A percentile compares a stretch with the other conserved stretches of the same genome.
phyloP scores from a whole-genome alignment of 495 filamentous ascomycete species.

The Cercophora sp. region DNA sequence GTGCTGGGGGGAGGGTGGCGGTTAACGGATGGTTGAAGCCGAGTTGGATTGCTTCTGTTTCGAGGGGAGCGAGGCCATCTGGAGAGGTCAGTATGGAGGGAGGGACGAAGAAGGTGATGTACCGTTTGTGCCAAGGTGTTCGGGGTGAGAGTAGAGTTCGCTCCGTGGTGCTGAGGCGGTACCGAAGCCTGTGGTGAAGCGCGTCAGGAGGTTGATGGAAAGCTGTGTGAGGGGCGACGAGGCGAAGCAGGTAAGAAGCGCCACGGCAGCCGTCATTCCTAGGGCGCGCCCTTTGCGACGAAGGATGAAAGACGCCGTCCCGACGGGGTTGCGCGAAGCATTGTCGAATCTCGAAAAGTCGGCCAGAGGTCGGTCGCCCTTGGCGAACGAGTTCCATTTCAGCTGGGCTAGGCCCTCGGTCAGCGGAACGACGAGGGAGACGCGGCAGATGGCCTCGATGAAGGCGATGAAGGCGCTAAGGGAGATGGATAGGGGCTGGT shows the following conservation, averaged over 20 bases:
- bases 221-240: slow-evolving; percentile 46
- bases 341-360: slow-evolving; percentile 44
- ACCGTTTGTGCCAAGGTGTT: too few relatives aligned
- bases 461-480: slow-evolving; percentile 47
- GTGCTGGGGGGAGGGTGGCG: slow-evolving; percentile 11
- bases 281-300: slow-evolving; percentile 31
- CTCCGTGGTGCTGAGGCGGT: slow-evolving; percentile 15
- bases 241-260: slow-evolving; percentile 36
- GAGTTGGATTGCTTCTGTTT: slow-evolving; percentile 38
- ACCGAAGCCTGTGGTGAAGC: slow-evolving; percentile 8
- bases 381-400: slow-evolving; percentile 48
- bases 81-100: too few relatives aligned
- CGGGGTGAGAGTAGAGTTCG: slow-evolving; percentile 20
- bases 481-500: slow-evolving; percentile 44
- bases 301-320: slow-evolving; percentile 32
- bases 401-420: slow-evolving; percentile 41
- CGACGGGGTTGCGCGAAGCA: slow-evolving; percentile 38
- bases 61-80: slow-evolving; percentile 25
- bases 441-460: slow-evolving; percentile 40
- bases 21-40: slow-evolving; percentile 35
- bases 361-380: slow-evolving; percentile 33
- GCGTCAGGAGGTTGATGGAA: slow-evolving; percentile 33
- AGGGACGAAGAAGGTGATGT: too few relatives aligned
- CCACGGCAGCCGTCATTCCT: slow-evolving; percentile 37
- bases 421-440: slow-evolving; percentile 35